Evolutionary conservation across 1,139 yeast genomes (phyloP), one percentile per base, ranked within the genome.

Genomic region (Zygotorulaspora mrakii): DNA sequence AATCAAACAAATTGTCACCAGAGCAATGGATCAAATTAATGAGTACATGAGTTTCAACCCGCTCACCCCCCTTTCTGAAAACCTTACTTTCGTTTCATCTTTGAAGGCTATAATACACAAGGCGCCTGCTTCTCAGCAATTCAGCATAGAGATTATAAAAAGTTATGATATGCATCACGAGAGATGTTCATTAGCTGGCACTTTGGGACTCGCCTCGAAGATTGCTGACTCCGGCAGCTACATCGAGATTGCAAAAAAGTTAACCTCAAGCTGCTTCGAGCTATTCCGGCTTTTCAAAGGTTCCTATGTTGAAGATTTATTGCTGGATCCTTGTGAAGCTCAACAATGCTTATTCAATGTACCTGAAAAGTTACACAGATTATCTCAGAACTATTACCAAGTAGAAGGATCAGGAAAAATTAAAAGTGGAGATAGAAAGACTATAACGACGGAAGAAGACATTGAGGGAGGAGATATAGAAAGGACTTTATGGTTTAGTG

Each of bases 101-200:
- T 12, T 54, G 11, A 37, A 47, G 29, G 46, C 57, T 11, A 44
- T 40, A n/a, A 40, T 47, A 1, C 44, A 45, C 10, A 47, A 37
- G 26, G 48, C 50, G 7, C 55, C 58, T 9, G 46, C 57, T 2
- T 47, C 49, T 10, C 53, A 57, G 30, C 55, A 52, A 22, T 33
- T 53, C 8, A 47, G 50, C 16, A 54, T 61, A 3, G 47, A 54
- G 23, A 34, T 61, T 17, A 42, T 49, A 18, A 63, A 61, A 35
- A 47, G 55, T 4, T 50, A 56, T 27, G 62, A 59, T 33, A 61
- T 62, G 57, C 78, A 75, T 49, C 85, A 81, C 53, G 69, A 81
- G 49, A 75, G 83, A 7, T 84, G 94, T 56, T 82, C 80, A 56
- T 71, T 82, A 35, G 91, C 88, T 24, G 86, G 89, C 1, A 76